Evolutionary conservation across 2,329 filamentous ascomycete genomes (phyloP).

Genomic region (Annulohypoxylon truncatum): DNA sequence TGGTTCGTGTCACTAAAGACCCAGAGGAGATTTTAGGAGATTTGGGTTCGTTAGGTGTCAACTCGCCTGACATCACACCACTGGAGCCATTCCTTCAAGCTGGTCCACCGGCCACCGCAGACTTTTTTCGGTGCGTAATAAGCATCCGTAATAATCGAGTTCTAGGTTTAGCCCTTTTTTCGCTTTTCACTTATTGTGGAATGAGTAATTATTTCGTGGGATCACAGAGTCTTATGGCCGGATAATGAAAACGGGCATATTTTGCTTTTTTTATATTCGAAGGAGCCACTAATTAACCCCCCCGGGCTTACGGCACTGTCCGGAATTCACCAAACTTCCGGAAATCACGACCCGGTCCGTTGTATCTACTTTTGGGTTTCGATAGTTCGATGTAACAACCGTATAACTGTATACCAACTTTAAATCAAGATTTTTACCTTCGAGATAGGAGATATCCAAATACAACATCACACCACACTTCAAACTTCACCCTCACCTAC

Average conservation of each 20-base stretch:
- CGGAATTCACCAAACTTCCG: slow-evolving; percentile 5
- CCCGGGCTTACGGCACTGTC: not conserved
- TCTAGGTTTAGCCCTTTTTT: not conserved
- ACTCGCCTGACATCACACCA: slow-evolving; percentile 38
- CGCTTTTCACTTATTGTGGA: not conserved
- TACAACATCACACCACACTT: not conserved
- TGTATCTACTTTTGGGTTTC: not conserved
- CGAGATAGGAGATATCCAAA: too few species aligned
- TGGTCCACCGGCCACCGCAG: not conserved
- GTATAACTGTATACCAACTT: not conserved
- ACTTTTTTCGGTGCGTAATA: not conserved
- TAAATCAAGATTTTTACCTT: too few species aligned
- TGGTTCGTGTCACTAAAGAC: not conserved
- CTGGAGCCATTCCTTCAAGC: not conserved
- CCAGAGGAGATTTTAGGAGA: not conserved
- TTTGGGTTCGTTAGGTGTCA: not conserved
- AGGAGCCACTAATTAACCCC: not conserved
- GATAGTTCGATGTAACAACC: not conserved
- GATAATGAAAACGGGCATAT: not conserved
- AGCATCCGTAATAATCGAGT: not conserved
- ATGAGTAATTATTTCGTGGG: not conserved
- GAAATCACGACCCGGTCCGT: slow-evolving; percentile 1
- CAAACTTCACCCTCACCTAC: not conserved
- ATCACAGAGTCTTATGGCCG: not conserved
- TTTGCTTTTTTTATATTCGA: not conserved